Conservation (phyloP, 2,329 filamentous ascomycete genomes). For the Emergomyces orientalis region DNA sequence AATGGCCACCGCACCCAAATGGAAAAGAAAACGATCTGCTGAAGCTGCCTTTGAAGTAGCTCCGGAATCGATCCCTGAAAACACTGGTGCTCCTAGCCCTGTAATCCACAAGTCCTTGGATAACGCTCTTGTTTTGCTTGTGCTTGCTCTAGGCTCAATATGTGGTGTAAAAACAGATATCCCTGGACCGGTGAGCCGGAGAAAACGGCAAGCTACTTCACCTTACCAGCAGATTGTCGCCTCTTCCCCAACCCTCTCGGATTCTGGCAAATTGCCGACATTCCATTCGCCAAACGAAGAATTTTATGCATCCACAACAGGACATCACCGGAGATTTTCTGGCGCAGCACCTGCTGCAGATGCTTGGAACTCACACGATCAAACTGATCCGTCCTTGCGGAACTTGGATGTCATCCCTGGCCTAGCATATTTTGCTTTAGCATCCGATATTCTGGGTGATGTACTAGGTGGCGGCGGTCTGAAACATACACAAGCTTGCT, state of each 20-base stretch:
- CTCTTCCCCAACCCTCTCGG: not conserved
- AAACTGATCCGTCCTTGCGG: constrained; percentile 28
- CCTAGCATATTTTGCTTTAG: constrained; percentile 78
- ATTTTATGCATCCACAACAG: not conserved
- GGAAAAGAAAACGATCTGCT: constrained; percentile 16
- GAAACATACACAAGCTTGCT: constrained; percentile 72
- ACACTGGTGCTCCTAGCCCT: constrained; percentile 7
- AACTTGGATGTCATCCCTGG: constrained; percentile 85
- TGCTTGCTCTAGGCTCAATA: constrained; percentile 80
- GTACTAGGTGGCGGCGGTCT: constrained; percentile 70
- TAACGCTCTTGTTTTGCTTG: constrained; percentile 71
- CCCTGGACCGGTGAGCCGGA: constrained; percentile 42
- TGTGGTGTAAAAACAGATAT: constrained; percentile 47
- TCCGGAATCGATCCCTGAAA: not conserved
- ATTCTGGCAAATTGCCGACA: not conserved
- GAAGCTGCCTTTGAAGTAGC: constrained; percentile 9
- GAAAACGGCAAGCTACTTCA: constrained; percentile 13
- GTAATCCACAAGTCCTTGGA: constrained; percentile 54
- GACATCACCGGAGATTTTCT: constrained; percentile 13
- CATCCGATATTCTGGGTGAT: constrained; percentile 75
- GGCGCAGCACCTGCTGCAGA: constrained; percentile 9
- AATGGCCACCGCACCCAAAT: constrained; percentile 11
- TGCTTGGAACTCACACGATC: constrained; percentile 14
- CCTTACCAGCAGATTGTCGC: constrained; percentile 10
- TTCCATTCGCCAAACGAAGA: constrained; percentile 2